Base-by-base conservation (phyloP, 805 yeast species). In the Pichia ethanolica region DNA sequence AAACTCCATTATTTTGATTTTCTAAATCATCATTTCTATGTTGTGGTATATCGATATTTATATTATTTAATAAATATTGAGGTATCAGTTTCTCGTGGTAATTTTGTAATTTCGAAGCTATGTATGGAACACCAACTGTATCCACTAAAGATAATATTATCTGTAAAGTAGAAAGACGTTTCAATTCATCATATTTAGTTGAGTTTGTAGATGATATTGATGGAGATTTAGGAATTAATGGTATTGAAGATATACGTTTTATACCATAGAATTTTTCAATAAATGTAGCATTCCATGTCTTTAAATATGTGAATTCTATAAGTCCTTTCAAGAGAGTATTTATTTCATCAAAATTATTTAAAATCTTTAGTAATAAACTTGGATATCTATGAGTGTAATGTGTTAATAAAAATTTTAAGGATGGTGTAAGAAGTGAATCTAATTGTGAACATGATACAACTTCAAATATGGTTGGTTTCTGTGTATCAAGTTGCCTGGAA, bases 211-310 rank as follows among this genome's bases (percentile, higher is more conserved):
- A 7, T 12, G 26, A 8, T 35, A 5, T 12, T 20, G n/a, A 10
- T 7, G 36, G 10, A 6, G 47, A 37, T 25, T 20, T 4, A n/a
- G 46, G 36, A n/a, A 25, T 38, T 11, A 47, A 35, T 32, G 39
- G 44, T 27, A 49, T 39, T 12, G 53, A 34, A 26, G 39, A 37
- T 32, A 77, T 75, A 44, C 95, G 71, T 60, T 89, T 89, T 54
- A 91, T 67, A 2, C 97, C 98, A 61, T 91, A 91, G 62, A 91
- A 91, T 61, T 86, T 86, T 64, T 91, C 97, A 0, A 95, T 88
- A 59, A 91, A 88, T 3, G 93, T 79, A 0, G 95, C 79, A 59
- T 87, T 90, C 88, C 93, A 86, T 44, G 72, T 71, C 46, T 70
- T 75, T 44, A 91, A 64, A 56, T 83, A 86, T 53, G 77, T 74